phyloP scores from a whole-genome alignment of 345 rosid species.

The Hirschfeldia incana region DNA sequence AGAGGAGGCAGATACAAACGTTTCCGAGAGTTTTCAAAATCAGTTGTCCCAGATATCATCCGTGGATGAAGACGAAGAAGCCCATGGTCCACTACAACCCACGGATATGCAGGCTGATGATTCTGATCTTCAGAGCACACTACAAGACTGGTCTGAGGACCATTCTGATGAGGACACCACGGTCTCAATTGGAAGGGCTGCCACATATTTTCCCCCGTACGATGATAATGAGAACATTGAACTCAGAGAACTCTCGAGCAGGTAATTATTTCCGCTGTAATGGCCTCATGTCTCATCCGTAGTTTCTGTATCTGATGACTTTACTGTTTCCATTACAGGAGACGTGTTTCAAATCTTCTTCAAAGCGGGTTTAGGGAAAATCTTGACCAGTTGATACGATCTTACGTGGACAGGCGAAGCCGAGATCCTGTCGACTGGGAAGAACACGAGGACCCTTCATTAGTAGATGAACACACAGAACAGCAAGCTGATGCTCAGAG shows the following conservation, averaged over 20 bases:
- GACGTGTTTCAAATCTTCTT: slow-evolving; percentile 93
- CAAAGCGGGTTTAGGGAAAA: slow-evolving; percentile 85
- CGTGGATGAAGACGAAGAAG: slow-evolving; percentile 49
- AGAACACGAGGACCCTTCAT: slow-evolving; percentile 50
- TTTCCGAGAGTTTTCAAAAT: slow-evolving; percentile 43
- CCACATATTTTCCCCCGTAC: slow-evolving; percentile 55
- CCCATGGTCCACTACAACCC: slow-evolving; percentile 39
- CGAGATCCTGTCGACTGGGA: slow-evolving; percentile 67
- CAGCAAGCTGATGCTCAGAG: slow-evolving; percentile 52
- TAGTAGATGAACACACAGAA: slow-evolving; percentile 55
- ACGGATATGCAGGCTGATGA: slow-evolving; percentile 46
- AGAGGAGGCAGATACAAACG: slow-evolving; percentile 43
- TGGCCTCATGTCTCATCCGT: slow-evolving; percentile 16
- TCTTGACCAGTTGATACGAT: slow-evolving; percentile 81
- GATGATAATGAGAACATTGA: slow-evolving; percentile 72
- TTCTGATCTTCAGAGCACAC: slow-evolving; percentile 51
- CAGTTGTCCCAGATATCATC: slow-evolving; percentile 41
- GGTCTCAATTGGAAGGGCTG: slow-evolving; percentile 48
- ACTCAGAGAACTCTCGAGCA: slow-evolving; percentile 80
- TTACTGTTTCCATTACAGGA: slow-evolving; percentile 50
- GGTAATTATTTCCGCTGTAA: slow-evolving; percentile 44
- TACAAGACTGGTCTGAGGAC: slow-evolving; percentile 59
- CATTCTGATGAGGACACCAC: slow-evolving; percentile 52
- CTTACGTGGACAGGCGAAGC: slow-evolving; percentile 88
- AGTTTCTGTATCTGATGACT: slow-evolving; percentile 15